Evolutionary conservation across 2,329 filamentous ascomycete genomes (phyloP), one percentile per base, ranked within the genome.

Genomic region (Fusarium irregulare): DNA sequence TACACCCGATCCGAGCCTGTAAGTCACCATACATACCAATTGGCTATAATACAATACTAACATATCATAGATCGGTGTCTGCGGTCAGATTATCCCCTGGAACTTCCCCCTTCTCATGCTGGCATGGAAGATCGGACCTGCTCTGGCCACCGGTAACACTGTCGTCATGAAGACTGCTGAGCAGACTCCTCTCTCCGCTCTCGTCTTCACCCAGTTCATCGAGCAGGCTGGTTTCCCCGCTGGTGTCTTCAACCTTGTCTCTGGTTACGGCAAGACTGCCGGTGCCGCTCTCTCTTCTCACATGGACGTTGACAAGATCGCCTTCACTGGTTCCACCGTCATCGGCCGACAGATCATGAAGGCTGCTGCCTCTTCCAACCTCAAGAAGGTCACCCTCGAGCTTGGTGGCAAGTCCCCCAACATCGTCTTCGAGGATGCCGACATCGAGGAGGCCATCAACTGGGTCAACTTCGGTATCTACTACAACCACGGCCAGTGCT

Each of bases 31-130:
- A 20, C n/a, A n/a, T 37, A 3, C 10, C 34, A 37, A 37, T 37
- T 12, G 10, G 3, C 10, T 3, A 37, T n/a, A 37, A n/a, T 37
- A 37, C 16, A 14, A 30, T 34, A 56, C 65, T 74, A 69, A 75
- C 53, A 47, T 27, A 9, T 3, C 41, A 47, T 48, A 81, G 78
- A 84, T 92, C 70, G 92, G 92, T 80, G 91, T 94, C 64, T 94
- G 93, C 80, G 93, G 91, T 77, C 93, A 96, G 81, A 94, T 95
- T 78, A 95, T 96, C 76, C 93, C 93, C 68, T 94, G 92, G 92
- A 95, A 95, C 85, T 95, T 93, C 83, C 92, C 92, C 10, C 83
- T 95, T 47, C 87, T 92, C 77, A 94, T 94, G 92, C 87, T 87
- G 78, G 86, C 87, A 56, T 97, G 93, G 93, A 97, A 97, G 88